Base-by-base conservation (phyloP, 169 alveolate genomes). In the Eimeria necatrix region DNA sequence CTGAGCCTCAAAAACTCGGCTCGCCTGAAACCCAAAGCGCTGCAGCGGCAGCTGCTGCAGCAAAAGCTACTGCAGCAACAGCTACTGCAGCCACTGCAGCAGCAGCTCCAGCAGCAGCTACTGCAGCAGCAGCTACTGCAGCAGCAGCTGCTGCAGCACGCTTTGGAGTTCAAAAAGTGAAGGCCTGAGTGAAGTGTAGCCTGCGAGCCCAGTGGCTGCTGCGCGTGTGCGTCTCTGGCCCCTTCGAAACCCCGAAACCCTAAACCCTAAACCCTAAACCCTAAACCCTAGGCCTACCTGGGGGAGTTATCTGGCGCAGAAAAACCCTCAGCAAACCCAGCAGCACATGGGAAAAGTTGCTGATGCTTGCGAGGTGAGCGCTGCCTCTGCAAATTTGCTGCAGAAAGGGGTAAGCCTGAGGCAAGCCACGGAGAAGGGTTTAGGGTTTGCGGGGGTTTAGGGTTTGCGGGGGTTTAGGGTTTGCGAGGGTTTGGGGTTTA, bases 301-400 rank as follows among this genome's bases (percentile, higher is more conserved):
- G 71, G 12, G 95, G 91, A 5, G 95, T 74, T 6, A 83, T 91
- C 32, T 91, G 95, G 4, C 95, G 89, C 26, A 91, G 74, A 24
- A 91, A 68, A n/a, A 74, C 90, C 26, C 95, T 61, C 22, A 91
- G 83, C 26, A 91, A 81, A 5, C 95, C 95, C 53, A 91, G 95
- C 22, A 91, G 90, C 78, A 91, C 80, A 46, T 76, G 85, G 48
- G 95, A 52, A 51, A 70, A 59, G 95, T 76, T 56, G 73, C 95
- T 53, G 12, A 59, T 6, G 71, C 95, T 59, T 4, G 95, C 95
- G 49, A 91, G 90, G 51, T 22, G 46, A 46, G 85, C 81, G 61
- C 81, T 78, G 61, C 52, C 53, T 10, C 86, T 53, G 46, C 91
- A 73, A 56, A 91, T 52, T 10, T 46, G 89, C n/a, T 80, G 89